A percentile compares a stretch with the other conserved stretches of the same genome.
Conservation (phyloP, 805 yeast genomes). For the Saccharomycopsis fermentans region DNA sequence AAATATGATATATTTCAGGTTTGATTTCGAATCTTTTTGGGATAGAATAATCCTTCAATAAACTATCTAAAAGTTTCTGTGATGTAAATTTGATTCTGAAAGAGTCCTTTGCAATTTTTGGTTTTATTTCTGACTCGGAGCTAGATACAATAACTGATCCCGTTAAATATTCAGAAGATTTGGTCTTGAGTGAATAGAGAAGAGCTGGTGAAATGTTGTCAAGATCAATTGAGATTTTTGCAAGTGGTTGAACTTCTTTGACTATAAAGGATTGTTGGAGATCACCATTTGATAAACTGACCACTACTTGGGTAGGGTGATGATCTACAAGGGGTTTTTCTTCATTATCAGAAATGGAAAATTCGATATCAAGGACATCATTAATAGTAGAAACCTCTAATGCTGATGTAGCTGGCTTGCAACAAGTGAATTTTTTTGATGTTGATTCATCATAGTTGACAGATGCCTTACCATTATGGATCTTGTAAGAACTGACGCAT, state of each 20-base stretch:
- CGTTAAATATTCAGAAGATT: background rate
- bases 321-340: slow-evolving; percentile 5
- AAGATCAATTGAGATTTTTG: slow-evolving; percentile 6
- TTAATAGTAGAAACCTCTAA: background rate
- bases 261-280: slow-evolving; percentile 13
- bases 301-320: slow-evolving; percentile 15
- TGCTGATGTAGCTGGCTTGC: slow-evolving; percentile 7
- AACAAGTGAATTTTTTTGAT: slow-evolving; percentile 13
- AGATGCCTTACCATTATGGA: slow-evolving; percentile 4
- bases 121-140: background rate
- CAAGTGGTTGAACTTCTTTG: slow-evolving; percentile 4
- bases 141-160: background rate
- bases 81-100: slow-evolving; percentile 1
- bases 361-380: slow-evolving; percentile 12
- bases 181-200: background rate
- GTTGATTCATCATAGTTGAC: background rate
- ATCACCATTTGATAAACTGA: slow-evolving; percentile 2
- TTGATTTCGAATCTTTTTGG: slow-evolving; percentile 11
- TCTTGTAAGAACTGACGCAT: background rate
- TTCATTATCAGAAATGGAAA: slow-evolving; percentile 8
- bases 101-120: slow-evolving; percentile 1
- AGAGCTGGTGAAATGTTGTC: background rate
- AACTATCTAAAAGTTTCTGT: background rate
- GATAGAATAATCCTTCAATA: background rate
- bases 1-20: slow-evolving; percentile 16